phyloP scores from a whole-genome alignment of 2,329 filamentous ascomycete species.

The Didymella glomerata region DNA sequence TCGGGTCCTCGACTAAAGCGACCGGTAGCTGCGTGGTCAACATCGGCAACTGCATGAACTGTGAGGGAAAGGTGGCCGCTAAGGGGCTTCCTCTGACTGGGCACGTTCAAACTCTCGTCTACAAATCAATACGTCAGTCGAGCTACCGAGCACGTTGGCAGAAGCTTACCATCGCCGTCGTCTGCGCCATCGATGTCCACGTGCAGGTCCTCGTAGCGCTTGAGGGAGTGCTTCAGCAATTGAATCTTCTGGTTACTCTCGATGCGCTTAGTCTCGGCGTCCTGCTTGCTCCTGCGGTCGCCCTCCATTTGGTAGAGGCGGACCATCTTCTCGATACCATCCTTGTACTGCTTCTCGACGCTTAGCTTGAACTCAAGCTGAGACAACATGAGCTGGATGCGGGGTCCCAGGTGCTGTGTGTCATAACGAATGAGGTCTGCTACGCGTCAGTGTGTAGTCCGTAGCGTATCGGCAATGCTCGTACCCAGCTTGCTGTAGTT shows the following conservation, averaged over 20 bases:
- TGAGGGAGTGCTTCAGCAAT: conserved; percentile 91
- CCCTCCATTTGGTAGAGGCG: conserved; percentile 97
- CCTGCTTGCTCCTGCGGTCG: conserved; percentile 91
- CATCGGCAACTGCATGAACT: conserved; percentile 88
- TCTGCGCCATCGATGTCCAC: conserved; percentile 83
- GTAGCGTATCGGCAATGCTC: conserved; percentile 36
- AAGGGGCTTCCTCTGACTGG: conserved; percentile 94
- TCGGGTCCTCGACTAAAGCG: conserved; percentile 90
- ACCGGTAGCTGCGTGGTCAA: conserved; percentile 85
- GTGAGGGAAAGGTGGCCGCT: conserved; percentile 88
- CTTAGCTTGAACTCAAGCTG: conserved; percentile 99
- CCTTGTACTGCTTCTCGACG: conserved; percentile 98
- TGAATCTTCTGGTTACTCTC: conserved; percentile 99
- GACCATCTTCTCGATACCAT: conserved; percentile 99
- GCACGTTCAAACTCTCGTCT: conserved; percentile 97
- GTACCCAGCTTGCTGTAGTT: conserved; percentile 97
- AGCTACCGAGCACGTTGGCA: too few relatives aligned
- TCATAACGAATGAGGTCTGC: conserved; percentile 98
- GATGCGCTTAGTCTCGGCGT: conserved; percentile 86
- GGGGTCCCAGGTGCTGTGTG: conserved; percentile 90
- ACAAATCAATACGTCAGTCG: conserved; percentile 38
- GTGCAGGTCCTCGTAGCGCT: conserved; percentile 96
- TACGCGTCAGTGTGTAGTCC: conserved; percentile 31
- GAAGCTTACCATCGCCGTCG: conserved; percentile 78
- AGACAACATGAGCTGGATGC: conserved; percentile 98